Evolutionary conservation across 2,329 filamentous ascomycete genomes (phyloP), one percentile per base, ranked within the genome.

Genomic region (Scleromitrula shiraiana): DNA sequence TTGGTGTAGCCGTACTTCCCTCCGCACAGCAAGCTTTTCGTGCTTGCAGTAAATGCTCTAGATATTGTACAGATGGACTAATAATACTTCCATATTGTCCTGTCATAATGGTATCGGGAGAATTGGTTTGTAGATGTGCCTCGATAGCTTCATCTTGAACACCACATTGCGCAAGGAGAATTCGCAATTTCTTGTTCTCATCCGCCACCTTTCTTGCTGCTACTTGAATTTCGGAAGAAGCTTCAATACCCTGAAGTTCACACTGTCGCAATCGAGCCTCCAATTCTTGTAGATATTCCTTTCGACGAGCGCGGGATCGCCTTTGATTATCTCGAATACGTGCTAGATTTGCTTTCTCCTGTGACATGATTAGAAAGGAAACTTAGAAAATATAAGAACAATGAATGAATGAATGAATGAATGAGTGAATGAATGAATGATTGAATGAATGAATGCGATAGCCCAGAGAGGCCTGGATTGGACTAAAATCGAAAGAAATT

Each of bases 321-420:
- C 85, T 75, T 63, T 89, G 85, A 59, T 89, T 90, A 59, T 89
- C 82, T 54, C 85, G 77, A 56, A 88, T 82, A 50, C 84, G 80
- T 39, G 77, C 74, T 27, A 65, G 60, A 45, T 67, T 65, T 33
- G 56, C 55, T 53, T 62, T 63, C 50, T 60, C 57, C 56, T 60
- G 41, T 23, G 38, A 49, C 32, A 47, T 42, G 8, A 35, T 50
- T 41, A 50, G 32, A 27, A 32, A 15, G n/a, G 35, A 12, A n/a
- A 6, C n/a, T n/a, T n/a, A n/a, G n/a, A n/a, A n/a, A n/a, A n/a
- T n/a, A n/a, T n/a, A n/a, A n/a, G n/a, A n/a, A n/a, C 17, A 8
- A 12, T 20, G 17, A 22, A 7, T 22, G 8, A 7, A 37, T 20
- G 35, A 9, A 17, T 36, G 26, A n/a, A n/a, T n/a, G n/a, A n/a